These are phyloP conservation scores for Gentiana dahurica DNA, from an alignment of 257 asterid species.

Conservation along the genomic window DNA sequence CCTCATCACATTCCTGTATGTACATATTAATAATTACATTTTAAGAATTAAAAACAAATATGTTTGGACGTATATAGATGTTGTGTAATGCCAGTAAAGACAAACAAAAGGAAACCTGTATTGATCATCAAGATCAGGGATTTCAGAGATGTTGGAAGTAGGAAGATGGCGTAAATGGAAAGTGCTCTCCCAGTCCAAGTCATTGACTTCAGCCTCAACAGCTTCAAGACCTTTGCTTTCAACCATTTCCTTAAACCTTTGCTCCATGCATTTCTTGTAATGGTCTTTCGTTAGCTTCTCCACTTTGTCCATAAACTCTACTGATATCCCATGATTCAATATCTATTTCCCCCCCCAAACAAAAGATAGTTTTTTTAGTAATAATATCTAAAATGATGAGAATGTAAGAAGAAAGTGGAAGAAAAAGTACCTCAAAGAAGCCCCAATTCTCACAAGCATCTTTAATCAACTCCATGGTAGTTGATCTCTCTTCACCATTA, in stretches of 20 bases:
- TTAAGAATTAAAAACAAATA: no score
- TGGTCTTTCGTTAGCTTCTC: conserved; percentile 56
- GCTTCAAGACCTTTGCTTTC: conserved; percentile 47
- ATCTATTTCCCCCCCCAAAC: conserved; percentile 13
- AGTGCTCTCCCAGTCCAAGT: conserved; percentile 66
- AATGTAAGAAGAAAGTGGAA: neutral
- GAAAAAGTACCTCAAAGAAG: conserved; percentile 48
- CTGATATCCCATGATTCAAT: conserved; percentile 50
- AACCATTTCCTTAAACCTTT: conserved; percentile 61
- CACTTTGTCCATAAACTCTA: conserved; percentile 48
- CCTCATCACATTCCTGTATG: conserved; percentile 45
- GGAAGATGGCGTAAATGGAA: conserved; percentile 58
- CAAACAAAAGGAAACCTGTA: conserved; percentile 32
- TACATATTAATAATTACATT: no score
- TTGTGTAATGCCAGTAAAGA: no score
- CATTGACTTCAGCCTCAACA: conserved; percentile 37
- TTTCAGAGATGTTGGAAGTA: conserved; percentile 41
- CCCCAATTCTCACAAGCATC: conserved; percentile 77
- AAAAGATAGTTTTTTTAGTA: no score
- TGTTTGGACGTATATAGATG: no score
- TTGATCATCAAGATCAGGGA: conserved; percentile 53
- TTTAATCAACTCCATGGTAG: conserved; percentile 42
- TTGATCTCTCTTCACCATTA: conserved; percentile 47
- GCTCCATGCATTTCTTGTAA: conserved; percentile 49
- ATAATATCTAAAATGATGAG: neutral